Evolutionary conservation across 257 asterid genomes (phyloP).

Genomic region (Agastache rugosa): DNA sequence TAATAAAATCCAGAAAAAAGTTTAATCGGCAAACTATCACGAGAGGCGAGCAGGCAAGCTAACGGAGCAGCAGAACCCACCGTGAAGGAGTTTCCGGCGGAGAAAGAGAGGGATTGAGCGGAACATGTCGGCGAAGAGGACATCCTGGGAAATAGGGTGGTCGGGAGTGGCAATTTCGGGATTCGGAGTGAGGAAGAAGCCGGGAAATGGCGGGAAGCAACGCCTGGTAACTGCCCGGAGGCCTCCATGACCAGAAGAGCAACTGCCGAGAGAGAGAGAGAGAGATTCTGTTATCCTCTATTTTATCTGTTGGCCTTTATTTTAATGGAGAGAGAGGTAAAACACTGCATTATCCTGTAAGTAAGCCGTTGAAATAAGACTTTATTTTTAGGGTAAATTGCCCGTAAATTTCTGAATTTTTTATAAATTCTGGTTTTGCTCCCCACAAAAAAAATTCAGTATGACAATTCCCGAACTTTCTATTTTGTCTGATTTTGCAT

Average conservation of each 20-base stretch:
- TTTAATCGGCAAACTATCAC: not conserved
- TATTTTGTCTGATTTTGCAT: too few species aligned
- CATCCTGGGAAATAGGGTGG: constrained; percentile 45
- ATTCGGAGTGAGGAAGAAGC: constrained; percentile 40
- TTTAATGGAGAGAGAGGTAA: too few species aligned
- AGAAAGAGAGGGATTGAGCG: constrained; percentile 55
- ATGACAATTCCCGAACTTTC: too few species aligned
- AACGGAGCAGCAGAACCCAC: constrained; percentile 42
- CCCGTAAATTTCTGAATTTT: too few species aligned
- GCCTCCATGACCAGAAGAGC: constrained; percentile 54
- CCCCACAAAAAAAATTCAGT: too few species aligned
- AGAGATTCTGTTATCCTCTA: constrained; percentile 36
- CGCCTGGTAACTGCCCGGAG: constrained; percentile 58
- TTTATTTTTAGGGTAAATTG: too few species aligned
- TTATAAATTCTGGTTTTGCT: too few species aligned
- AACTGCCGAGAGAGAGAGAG: not conserved
- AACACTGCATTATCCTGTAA: too few species aligned
- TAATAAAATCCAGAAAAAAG: not conserved
- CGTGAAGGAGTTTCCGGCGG: constrained; percentile 62
- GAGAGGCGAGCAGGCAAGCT: not conserved
- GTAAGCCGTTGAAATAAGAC: too few species aligned
- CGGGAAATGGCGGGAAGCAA: constrained; percentile 66
- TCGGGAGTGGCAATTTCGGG: constrained; percentile 41
- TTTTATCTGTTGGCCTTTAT: constrained; percentile 17
- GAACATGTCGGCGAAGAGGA: constrained; percentile 52